Evolutionary conservation across 2,329 filamentous ascomycete species (phyloP), one percentile per base, ranked within the genome.

Genomic region (Mycogone perniciosa): DNA sequence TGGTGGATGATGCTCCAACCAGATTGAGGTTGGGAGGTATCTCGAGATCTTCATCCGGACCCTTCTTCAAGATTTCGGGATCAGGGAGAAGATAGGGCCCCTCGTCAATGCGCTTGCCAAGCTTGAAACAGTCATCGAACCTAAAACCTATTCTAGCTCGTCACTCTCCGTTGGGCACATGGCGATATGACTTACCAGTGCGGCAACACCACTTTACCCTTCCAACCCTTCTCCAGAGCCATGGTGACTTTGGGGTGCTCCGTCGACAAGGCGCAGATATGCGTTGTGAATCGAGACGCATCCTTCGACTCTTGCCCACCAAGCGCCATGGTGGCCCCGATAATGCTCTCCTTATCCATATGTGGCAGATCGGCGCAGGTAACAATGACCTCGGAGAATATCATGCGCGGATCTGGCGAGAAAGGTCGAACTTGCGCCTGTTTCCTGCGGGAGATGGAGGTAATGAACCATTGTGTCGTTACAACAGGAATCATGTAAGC

Each of bases 41-140:
- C 29, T 74, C 72, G 46, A 86, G 69, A 4, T 75, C 70, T 44
- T 81, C 78, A 53, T 83, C 75, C 20, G 79, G 71, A 6, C 73
- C 71, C 40, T 74, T 74, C 37, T 74, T 76, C n/a, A 96, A 73
- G 33, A 95, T 87, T 57, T 95, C 89, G 1, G 93, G 88, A 57
- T 97, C 77, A 1, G 93, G 93, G 1, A 97, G 76, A 20, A 81
- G 72, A 64, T 99, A 99, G 1, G 93, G 93, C 6, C 76, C 73
- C 66, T 99, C 93, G 59, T 89, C 86, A 59, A 99, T 96, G 53
- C 88, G 84, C 67, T 89, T 91, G 45, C 92, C 91, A 30, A 99
- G 81, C 68, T 88, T 93, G 59, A 99, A 80, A 69, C 93, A 99
- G 65, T 96, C 92, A 60, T 97, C 92, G 64, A 99, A 96, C 90